These are phyloP conservation scores for Thelonectria olida DNA, from an alignment of 2,329 filamentous ascomycete species.

Conservation along the genomic window DNA sequence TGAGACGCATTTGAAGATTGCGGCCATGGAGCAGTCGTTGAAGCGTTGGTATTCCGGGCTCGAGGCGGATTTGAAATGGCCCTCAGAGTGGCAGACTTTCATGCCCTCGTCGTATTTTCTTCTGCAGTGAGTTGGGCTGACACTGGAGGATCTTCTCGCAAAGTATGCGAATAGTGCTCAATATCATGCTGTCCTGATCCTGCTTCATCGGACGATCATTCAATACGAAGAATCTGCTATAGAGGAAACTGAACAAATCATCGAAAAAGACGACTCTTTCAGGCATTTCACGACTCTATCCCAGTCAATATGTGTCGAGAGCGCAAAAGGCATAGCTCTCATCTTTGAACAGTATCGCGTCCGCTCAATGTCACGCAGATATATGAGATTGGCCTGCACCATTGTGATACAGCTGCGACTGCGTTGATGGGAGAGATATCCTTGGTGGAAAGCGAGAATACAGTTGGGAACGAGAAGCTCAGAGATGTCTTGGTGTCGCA, in stretches of 20 bases:
- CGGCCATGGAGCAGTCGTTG: background rate
- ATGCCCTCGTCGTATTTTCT: background rate
- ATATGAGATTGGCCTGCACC: background rate
- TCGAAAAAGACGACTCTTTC: background rate
- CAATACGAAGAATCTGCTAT: background rate
- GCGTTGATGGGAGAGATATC: background rate
- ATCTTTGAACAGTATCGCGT: background rate
- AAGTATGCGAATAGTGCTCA: background rate
- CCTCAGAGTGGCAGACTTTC: background rate
- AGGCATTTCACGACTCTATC: background rate
- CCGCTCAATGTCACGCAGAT: background rate
- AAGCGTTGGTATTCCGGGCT: background rate
- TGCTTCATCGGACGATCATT: background rate
- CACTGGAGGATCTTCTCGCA: background rate
- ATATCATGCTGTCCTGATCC: background rate
- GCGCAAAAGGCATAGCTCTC: background rate
- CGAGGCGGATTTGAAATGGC: background rate
- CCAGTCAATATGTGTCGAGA: background rate
- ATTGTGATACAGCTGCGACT: background rate
- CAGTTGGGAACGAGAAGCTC: too few species aligned
- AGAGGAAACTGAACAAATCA: background rate
- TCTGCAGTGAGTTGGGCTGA: background rate
- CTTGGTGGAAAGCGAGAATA: background rate
- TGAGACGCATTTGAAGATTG: background rate
- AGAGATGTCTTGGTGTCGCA: background rate